phyloP scores from a whole-genome alignment of 805 yeast genomes.

The Tetrapisispora nanseiensis region DNA sequence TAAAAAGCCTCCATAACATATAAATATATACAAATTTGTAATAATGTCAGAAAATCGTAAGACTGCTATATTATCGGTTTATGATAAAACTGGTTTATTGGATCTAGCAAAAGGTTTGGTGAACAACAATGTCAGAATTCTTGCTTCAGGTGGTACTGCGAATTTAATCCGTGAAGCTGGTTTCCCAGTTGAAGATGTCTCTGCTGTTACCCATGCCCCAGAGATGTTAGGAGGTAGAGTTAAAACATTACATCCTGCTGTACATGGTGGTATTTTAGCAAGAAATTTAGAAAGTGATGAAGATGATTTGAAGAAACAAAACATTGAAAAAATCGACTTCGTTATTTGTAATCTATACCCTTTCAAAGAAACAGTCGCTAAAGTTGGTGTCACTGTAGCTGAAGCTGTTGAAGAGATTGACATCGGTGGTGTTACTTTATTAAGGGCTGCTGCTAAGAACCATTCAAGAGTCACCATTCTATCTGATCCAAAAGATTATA shows the following conservation, averaged over 20 bases:
- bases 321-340: slow-evolving; percentile 90
- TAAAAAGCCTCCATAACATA: too few relatives aligned
- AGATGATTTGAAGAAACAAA: slow-evolving; percentile 75
- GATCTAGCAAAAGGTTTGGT: slow-evolving; percentile 94
- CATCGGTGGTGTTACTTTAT: slow-evolving; percentile 93
- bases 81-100: slow-evolving; percentile 92
- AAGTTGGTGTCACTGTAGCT: slow-evolving; percentile 86
- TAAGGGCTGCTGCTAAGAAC: slow-evolving; percentile 98
- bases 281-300: slow-evolving; percentile 88
- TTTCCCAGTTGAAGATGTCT: slow-evolving; percentile 93
- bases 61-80: slow-evolving; percentile 93
- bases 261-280: slow-evolving; percentile 95
- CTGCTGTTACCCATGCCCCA: slow-evolving; percentile 93
- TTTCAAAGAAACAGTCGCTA: slow-evolving; percentile 93
- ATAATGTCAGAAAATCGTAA: slow-evolving; percentile 35
- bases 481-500: slow-evolving; percentile 90
- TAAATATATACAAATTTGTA: too few relatives aligned
- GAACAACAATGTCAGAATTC: slow-evolving; percentile 77
- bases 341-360: slow-evolving; percentile 98
- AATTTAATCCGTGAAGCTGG: slow-evolving; percentile 92
- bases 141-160: slow-evolving; percentile 98
- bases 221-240: slow-evolving; percentile 99
- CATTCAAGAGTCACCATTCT: slow-evolving; percentile 92
- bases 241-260: slow-evolving; percentile 97
- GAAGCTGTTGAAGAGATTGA: slow-evolving; percentile 99